phyloP scores from a whole-genome alignment of 1,284 basidiomycete species.

The Salmacisia buchloeana region DNA sequence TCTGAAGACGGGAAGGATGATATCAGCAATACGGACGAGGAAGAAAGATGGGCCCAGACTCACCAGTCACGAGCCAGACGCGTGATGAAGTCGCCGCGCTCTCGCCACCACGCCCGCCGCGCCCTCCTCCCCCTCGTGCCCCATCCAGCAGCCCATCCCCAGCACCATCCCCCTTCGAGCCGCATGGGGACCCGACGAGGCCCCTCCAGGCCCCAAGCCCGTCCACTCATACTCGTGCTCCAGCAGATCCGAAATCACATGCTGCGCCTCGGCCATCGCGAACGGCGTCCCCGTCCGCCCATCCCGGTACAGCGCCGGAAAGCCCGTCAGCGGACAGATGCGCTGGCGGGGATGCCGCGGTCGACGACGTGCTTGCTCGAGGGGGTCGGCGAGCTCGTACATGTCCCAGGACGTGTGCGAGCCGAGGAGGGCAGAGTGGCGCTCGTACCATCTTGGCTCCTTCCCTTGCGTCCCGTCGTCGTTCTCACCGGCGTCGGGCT shows the following conservation, averaged over 20 bases:
- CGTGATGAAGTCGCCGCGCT: background rate
- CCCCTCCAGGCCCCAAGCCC: conserved; percentile 15
- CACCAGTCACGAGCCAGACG: no score
- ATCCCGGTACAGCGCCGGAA: conserved; percentile 62
- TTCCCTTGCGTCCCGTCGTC: no score
- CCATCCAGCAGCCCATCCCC: background rate
- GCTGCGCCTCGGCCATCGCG: conserved; percentile 64
- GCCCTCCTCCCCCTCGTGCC: background rate
- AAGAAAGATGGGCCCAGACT: no score
- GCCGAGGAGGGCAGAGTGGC: conserved; percentile 72
- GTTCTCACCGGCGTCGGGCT: no score
- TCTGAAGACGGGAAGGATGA: no score
- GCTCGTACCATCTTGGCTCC: conserved; percentile 70
- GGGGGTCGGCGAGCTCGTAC: conserved; percentile 48
- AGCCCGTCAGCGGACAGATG: conserved; percentile 55
- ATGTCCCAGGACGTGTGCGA: conserved; percentile 54
- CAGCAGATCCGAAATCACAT: conserved; percentile 60
- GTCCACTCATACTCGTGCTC: conserved; percentile 53
- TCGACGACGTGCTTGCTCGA: conserved; percentile 51
- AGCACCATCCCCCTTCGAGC: background rate
- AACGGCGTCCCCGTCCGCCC: conserved; percentile 71
- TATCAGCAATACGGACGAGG: no score
- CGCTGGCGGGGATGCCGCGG: conserved; percentile 50
- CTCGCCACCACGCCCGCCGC: background rate
- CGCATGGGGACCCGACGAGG: no score